These are phyloP conservation scores for Coprinellus micaceus DNA, from an alignment of 768 basidiomycete species.

Conservation along the genomic window DNA sequence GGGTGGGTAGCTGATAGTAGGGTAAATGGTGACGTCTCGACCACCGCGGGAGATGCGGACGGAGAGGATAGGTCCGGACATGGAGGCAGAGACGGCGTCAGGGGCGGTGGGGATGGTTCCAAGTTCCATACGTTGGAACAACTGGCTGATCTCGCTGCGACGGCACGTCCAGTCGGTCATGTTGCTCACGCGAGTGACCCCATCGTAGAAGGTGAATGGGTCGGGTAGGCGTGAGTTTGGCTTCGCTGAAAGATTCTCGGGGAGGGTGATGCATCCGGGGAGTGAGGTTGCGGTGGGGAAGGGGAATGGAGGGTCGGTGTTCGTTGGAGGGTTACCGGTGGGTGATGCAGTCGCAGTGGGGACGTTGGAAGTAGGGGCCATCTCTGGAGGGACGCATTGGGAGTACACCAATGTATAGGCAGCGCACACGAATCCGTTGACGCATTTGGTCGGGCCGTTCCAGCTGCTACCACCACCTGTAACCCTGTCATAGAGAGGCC, in stretches of 20 bases:
- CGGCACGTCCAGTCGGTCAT: conserved; percentile 50
- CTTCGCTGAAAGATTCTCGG: conserved; percentile 26
- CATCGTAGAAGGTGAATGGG: conserved; percentile 50
- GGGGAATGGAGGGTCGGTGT: neutral
- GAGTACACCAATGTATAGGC: neutral
- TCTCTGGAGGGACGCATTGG: conserved; percentile 4
- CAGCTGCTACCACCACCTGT: conserved; percentile 3
- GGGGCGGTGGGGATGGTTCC: conserved; percentile 49
- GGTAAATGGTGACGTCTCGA: conserved; percentile 45
- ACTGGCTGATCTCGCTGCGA: conserved; percentile 42
- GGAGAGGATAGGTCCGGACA: conserved; percentile 42
- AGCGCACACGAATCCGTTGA: neutral
- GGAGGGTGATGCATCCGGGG: conserved; percentile 27
- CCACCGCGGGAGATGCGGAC: conserved; percentile 44
- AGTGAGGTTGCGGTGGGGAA: conserved; percentile 12
- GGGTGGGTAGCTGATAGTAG: conserved; percentile 39
- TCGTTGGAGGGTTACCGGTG: neutral
- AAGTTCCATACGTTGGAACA: conserved; percentile 51
- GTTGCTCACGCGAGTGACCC: conserved; percentile 34
- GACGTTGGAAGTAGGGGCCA: neutral
- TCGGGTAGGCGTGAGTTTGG: conserved; percentile 45
- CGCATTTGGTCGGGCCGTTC: neutral
- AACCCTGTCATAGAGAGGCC: neutral
- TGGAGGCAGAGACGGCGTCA: conserved; percentile 38
- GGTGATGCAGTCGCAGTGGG: neutral